phyloP scores from a whole-genome alignment of 768 basidiomycete species.

The Macrocybe gigantea region DNA sequence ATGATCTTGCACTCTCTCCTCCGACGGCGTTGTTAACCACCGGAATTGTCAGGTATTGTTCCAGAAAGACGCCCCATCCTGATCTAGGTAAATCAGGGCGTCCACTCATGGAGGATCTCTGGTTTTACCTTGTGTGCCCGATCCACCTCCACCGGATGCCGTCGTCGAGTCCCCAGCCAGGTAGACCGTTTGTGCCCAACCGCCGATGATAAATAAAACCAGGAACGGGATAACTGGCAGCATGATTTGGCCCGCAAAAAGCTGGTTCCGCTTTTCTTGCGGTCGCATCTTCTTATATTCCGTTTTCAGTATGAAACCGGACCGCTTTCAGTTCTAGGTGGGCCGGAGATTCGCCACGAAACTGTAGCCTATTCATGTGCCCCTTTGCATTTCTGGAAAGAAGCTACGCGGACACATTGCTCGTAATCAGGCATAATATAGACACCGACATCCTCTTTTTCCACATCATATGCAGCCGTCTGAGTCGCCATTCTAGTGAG shows the following conservation, averaged over 20 bases:
- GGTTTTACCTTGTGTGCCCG: constrained; percentile 15
- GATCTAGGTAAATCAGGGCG: neutral
- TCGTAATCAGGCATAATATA: neutral
- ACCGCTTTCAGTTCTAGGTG: too few species aligned
- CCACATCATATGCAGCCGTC: constrained; percentile 6
- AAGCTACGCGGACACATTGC: neutral
- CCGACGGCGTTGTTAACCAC: constrained; percentile 42
- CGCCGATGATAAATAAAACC: too few species aligned
- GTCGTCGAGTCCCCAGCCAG: constrained; percentile 41
- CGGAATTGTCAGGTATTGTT: constrained; percentile 33
- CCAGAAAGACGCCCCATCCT: constrained; percentile 43
- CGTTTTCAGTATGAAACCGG: too few species aligned
- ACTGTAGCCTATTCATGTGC: too few species aligned
- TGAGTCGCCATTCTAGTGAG: neutral
- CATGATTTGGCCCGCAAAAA: too few species aligned
- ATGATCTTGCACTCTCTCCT: constrained; percentile 41
- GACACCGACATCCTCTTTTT: neutral
- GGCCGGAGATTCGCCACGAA: too few species aligned
- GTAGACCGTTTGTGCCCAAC: constrained; percentile 27
- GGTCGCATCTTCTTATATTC: too few species aligned
- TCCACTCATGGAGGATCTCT: neutral
- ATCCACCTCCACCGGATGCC: constrained; percentile 33
- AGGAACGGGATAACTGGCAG: too few species aligned
- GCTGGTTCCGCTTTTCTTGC: too few species aligned
- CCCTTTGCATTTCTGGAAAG: neutral